Evolutionary conservation across 2,329 filamentous ascomycete genomes (phyloP).

Genomic region (Fusarium floridanum): DNA sequence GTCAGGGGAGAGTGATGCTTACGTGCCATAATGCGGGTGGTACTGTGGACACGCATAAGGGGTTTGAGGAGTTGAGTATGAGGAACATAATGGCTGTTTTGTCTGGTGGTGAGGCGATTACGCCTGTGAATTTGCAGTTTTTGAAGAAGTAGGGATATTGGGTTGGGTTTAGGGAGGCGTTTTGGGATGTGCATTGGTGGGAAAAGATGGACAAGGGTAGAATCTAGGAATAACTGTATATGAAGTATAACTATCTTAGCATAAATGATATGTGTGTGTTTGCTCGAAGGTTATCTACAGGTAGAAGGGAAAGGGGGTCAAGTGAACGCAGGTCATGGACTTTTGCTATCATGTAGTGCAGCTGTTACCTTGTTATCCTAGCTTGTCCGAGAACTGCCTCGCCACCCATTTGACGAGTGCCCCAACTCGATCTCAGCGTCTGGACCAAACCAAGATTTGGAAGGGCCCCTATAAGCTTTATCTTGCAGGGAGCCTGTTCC

Average conservation of each 20-base stretch:
- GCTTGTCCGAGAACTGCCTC: too few relatives aligned
- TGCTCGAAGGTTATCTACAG: not conserved
- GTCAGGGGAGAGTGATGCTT: constrained; percentile 64
- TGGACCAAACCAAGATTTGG: too few relatives aligned
- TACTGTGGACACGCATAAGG: constrained; percentile 74
- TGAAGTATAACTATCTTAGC: not conserved
- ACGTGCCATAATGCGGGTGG: constrained; percentile 78
- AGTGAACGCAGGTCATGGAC: too few relatives aligned
- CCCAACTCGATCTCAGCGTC: too few relatives aligned
- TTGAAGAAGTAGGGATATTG: constrained; percentile 47
- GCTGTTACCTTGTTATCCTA: too few relatives aligned
- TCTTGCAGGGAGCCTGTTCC: too few relatives aligned
- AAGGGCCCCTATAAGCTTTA: too few relatives aligned
- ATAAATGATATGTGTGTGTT: not conserved
- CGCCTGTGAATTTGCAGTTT: constrained; percentile 73
- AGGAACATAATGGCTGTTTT: constrained; percentile 74
- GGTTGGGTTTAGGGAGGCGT: constrained; percentile 6
- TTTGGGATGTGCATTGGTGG: not conserved
- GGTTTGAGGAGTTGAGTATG: constrained; percentile 76
- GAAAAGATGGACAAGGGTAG: not conserved
- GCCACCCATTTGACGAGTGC: too few relatives aligned
- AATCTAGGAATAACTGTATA: not conserved
- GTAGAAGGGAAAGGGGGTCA: not conserved
- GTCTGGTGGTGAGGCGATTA: constrained; percentile 63
- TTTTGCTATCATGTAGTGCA: too few relatives aligned